A percentile compares a stretch with the other conserved stretches of the same genome.
Conservation (phyloP, 2,329 filamentous ascomycete genomes). For the Fusarium coicis region DNA sequence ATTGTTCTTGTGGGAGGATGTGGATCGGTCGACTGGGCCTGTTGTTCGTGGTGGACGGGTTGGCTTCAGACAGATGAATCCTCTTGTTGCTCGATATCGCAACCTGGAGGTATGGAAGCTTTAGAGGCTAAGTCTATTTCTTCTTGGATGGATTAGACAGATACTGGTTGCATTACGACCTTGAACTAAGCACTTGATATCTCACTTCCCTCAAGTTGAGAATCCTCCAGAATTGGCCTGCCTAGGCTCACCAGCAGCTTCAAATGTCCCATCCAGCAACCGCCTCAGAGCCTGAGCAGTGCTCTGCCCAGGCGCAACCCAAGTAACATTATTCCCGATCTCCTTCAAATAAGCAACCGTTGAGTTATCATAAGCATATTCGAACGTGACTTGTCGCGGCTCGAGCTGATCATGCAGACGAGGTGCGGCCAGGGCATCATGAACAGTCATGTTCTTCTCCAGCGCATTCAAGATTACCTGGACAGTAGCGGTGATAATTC, state of each 20-base stretch:
- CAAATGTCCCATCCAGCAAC: conserved; percentile 73
- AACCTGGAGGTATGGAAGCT: conserved; percentile 40
- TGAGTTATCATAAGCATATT: conserved; percentile 76
- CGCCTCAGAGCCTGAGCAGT: conserved; percentile 78
- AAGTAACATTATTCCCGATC: conserved; percentile 80
- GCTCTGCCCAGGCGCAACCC: conserved; percentile 72
- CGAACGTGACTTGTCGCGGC: conserved; percentile 75
- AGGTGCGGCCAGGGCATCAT: conserved; percentile 73
- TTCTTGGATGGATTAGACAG: rapidly evolving
- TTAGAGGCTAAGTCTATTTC: not conserved
- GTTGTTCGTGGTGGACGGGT: conserved; percentile 34
- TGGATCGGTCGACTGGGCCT: conserved; percentile 30
- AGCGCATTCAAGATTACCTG: conserved; percentile 81
- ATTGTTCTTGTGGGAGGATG: conserved; percentile 36
- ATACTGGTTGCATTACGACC: rapidly evolving
- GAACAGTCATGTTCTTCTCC: conserved; percentile 70
- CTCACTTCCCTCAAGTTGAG: no score
- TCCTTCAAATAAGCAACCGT: conserved; percentile 74
- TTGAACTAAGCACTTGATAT: no score
- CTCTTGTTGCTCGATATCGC: conserved; percentile 36
- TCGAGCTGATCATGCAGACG: conserved; percentile 86
- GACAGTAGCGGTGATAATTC: conserved; percentile 86
- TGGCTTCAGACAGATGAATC: conserved; percentile 39
- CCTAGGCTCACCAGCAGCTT: conserved; percentile 85
- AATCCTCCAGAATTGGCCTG: conserved; percentile 79